Evolutionary conservation across 2,329 filamentous ascomycete species (phyloP), one percentile per base, ranked within the genome.

Genomic region (Beauveria rudraprayagi): DNA sequence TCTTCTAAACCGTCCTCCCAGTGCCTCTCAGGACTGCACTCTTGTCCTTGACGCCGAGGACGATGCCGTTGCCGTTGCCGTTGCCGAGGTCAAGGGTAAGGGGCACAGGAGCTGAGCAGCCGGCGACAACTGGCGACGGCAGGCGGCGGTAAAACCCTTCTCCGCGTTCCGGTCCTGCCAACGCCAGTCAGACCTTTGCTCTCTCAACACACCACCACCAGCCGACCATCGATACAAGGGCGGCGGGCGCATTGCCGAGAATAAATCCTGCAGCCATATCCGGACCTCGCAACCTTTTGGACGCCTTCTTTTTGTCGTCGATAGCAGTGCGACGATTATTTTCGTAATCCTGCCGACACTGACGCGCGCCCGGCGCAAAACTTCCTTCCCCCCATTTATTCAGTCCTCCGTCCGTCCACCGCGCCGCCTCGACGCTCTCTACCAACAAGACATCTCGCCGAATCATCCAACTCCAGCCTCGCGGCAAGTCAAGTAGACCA

Each of bases 111-210:
- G 51, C 5, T 3, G 28, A 37, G 5, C 5, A 19, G 16, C 17
- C 48, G 10, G 26, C 37, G 40, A 37, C 48, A 19, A 16, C 19
- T 50, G 24, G 46, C 47, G 56, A 30, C 17, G n/a, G 28, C 9
- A 50, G 59, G 53, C 44, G 34, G 37, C 52, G 60, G 52, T 47
- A 40, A 61, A 61, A 61, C 46, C 22, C 47, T 56, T 61, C 53
- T 61, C 60, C 60, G 60, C 26, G 44, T 46, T 50, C 60, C 60
- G 60, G n/a, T 56, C 56, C 60, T 24, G 46, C 60, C 52, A 51
- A 37, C 41, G 46, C 53, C 53, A 56, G 60, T 46, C 34, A 56
- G 37, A 61, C 46, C 46, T 56, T 51, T 44, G 52, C 53, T 61
- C 53, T 54, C 53, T 46, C 44, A 56, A 30, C 52, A 56, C 44